Evolutionary conservation across 78 protist genomes (phyloP).

Genomic region (Dictyostelium purpureum): DNA sequence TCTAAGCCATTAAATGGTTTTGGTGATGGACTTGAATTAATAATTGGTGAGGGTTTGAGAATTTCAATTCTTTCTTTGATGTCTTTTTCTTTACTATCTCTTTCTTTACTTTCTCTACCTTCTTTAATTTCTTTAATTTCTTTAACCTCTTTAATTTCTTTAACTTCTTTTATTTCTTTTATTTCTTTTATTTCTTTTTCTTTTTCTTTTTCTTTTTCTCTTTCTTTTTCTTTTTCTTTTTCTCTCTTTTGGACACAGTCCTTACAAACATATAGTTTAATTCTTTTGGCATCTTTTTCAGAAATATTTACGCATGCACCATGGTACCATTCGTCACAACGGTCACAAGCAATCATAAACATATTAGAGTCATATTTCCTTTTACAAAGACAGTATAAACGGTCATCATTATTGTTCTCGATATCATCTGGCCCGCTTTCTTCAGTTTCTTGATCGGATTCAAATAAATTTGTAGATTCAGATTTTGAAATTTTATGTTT

Average conservation of each 20-base stretch:
- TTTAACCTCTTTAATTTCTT: neutral
- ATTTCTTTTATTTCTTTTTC: neutral
- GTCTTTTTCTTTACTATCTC: neutral
- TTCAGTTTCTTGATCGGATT: constrained; percentile 6
- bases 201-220: neutral
- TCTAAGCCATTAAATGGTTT: neutral
- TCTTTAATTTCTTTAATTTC: too few species aligned
- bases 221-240: neutral
- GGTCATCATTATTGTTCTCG: neutral
- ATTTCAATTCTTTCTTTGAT: neutral
- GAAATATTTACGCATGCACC: constrained; percentile 79
- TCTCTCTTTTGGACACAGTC: constrained; percentile 43
- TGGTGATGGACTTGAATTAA: neutral
- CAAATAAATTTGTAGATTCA: neutral
- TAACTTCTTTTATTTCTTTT: neutral
- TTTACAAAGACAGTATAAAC: constrained; percentile 54
- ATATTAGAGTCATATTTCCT: constrained; percentile 53
- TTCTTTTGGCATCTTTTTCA: constrained; percentile 70
- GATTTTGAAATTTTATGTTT: neutral
- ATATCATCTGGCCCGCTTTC: constrained; percentile 18
- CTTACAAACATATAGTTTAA: constrained; percentile 56
- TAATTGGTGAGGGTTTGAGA: neutral
- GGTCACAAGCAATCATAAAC: constrained; percentile 81
- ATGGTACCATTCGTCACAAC: constrained; percentile 82
- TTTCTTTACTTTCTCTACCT: neutral